Percentiles rank a stretch among this genome's conserved stretches.
Evolutionary conservation across 495 filamentous ascomycete species (phyloP).

Genomic region (Amniculicola lignicola): DNA sequence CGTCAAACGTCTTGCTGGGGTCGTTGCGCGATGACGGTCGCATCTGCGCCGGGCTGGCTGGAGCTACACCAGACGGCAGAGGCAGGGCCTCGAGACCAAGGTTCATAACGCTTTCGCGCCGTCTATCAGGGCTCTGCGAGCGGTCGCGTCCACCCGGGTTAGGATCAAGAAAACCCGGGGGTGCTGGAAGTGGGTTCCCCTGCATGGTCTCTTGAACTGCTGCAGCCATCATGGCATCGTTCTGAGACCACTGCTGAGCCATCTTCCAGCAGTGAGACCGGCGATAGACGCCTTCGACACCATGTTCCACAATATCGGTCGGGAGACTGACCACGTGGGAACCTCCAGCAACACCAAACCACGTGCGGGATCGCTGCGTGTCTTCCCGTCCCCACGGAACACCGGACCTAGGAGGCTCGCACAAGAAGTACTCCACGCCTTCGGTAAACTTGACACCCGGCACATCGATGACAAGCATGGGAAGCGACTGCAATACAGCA

Average conservation of each 20-base stretch:
- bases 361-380: constrained; percentile 62
- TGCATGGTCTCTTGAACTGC: constrained; percentile 26
- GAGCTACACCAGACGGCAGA: constrained; percentile 40
- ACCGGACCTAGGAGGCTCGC: constrained; percentile 76
- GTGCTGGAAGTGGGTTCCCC: constrained; percentile 19
- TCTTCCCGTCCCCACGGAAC: constrained; percentile 81
- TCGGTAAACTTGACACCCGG: constrained; percentile 72
- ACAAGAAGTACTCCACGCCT: constrained; percentile 95
- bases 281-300: constrained; percentile 84
- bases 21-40: constrained; percentile 29
- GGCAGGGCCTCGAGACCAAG: constrained; percentile 44
- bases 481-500: constrained; percentile 82
- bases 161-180: constrained; percentile 10
- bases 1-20: constrained; percentile 59
- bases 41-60: constrained; percentile 3
- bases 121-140: constrained; percentile 24
- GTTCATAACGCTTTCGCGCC: constrained; percentile 36
- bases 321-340: constrained; percentile 72
- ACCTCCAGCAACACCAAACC: constrained; percentile 75
- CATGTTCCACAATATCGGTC: constrained; percentile 78
- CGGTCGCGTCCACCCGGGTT: constrained; percentile 7
- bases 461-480: constrained; percentile 85
- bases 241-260: constrained; percentile 65
- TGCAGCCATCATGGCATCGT: constrained; percentile 34
- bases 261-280: constrained; percentile 89